These are phyloP conservation scores for Annulohypoxylon stygium DNA, from an alignment of 495 filamentous ascomycete genomes.

Conservation along the genomic window DNA sequence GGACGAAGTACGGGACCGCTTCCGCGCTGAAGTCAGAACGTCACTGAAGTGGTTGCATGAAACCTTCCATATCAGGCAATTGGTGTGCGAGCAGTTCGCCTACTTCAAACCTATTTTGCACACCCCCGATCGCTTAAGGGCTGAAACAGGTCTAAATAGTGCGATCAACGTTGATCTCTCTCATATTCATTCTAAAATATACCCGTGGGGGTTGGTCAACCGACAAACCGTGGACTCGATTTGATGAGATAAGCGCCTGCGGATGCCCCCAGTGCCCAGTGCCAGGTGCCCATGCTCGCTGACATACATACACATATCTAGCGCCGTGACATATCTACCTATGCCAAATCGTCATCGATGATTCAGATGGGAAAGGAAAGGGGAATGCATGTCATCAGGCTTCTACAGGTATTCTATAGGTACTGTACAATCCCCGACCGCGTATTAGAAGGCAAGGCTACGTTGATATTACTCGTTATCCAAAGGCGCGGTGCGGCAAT, in stretches of 20 bases:
- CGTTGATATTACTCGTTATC: conserved; percentile 35
- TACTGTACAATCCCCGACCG: conserved; percentile 21
- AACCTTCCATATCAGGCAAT: conserved; percentile 43
- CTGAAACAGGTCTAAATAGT: conserved; percentile 51
- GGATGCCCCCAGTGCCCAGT: conserved; percentile 14
- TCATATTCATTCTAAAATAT: conserved; percentile 34
- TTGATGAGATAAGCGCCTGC: conserved; percentile 24
- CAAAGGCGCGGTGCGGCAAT: conserved; percentile 29
- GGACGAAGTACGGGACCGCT: conserved; percentile 37
- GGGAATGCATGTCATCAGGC: conserved; percentile 40
- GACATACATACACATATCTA: conserved; percentile 26
- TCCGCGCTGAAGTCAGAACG: conserved; percentile 40
- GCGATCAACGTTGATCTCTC: conserved; percentile 43
- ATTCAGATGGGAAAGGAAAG: conserved; percentile 26
- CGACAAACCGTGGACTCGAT: conserved; percentile 6
- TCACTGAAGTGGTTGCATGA: conserved; percentile 44
- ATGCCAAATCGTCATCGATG: conserved; percentile 30
- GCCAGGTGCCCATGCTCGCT: background rate
- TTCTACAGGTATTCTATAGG: conserved; percentile 13
- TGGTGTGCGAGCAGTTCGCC: conserved; percentile 36
- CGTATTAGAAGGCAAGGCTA: conserved; percentile 25
- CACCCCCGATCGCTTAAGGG: conserved; percentile 43
- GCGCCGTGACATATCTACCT: too few relatives aligned
- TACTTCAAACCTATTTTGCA: conserved; percentile 45
- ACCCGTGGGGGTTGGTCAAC: conserved; percentile 32